A percentile compares a stretch with the other conserved stretches of the same genome.
Conservation (phyloP, 352 stramenopile genomes). For the Phytophthora sp. region DNA sequence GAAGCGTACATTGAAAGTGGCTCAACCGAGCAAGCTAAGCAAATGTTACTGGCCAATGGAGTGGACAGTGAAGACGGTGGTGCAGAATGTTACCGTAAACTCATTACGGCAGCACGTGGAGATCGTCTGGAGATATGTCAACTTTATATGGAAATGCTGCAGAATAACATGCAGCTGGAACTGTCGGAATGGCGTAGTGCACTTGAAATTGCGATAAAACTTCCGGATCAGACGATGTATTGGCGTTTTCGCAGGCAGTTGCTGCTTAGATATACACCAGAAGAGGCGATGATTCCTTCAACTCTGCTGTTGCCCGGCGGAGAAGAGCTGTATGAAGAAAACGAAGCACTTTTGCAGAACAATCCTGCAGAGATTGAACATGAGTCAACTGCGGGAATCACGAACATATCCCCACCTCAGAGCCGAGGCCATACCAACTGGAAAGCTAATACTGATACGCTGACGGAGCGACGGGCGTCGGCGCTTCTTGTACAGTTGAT, state of each 20-base stretch:
- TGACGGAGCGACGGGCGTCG: background rate
- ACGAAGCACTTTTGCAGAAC: background rate
- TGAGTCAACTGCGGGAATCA: background rate
- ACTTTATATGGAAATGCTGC: constrained; percentile 16
- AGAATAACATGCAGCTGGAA: background rate
- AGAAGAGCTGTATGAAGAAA: background rate
- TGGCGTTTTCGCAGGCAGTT: constrained; percentile 6
- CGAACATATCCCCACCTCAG: background rate
- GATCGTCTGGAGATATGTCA: constrained; percentile 2
- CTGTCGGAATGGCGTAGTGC: constrained; percentile 5
- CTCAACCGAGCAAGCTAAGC: constrained; percentile 1
- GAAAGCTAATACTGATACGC: background rate
- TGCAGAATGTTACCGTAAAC: constrained; percentile 5
- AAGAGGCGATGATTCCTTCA: background rate
- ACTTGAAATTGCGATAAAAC: constrained; percentile 2
- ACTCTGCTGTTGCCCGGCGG: background rate
- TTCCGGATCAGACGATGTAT: constrained; percentile 2
- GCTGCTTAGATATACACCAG: background rate
- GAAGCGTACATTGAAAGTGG: constrained; percentile 44
- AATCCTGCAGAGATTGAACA: background rate
- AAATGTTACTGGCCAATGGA: background rate
- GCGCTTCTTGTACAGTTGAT: background rate
- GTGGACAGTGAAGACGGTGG: background rate
- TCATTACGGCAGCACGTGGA: constrained; percentile 3
- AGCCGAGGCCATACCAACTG: background rate